These are phyloP conservation scores for Brassica juncea DNA, from an alignment of 345 rosid species.

Conservation along the genomic window DNA sequence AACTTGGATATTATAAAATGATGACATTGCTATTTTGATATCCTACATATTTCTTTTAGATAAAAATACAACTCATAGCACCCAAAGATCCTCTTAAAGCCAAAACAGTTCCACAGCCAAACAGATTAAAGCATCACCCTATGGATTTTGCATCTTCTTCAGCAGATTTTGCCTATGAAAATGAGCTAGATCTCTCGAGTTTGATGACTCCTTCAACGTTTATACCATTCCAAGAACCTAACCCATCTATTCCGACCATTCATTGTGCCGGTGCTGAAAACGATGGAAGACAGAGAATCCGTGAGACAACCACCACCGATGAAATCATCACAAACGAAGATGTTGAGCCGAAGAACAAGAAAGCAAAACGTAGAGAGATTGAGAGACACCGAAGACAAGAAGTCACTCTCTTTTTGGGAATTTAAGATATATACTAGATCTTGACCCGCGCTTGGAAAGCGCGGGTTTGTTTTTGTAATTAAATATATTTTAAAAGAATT, in stretches of 20 bases:
- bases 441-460: too few species aligned
- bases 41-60: too few species aligned
- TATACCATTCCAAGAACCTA: conserved; percentile 24
- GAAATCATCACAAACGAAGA: background rate
- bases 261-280: background rate
- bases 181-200: conserved; percentile 20
- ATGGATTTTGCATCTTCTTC: conserved; percentile 28
- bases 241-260: background rate
- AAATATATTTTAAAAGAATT: too few species aligned
- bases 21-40: background rate
- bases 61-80: background rate
- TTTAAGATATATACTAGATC: conserved; percentile 13
- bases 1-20: background rate
- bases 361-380: conserved; percentile 25
- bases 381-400: conserved; percentile 36
- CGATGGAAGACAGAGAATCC: background rate
- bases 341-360: conserved; percentile 15
- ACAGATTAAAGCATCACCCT: background rate
- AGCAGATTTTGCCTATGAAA: conserved; percentile 9
- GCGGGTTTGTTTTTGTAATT: too few species aligned
- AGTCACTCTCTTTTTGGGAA: conserved; percentile 19
- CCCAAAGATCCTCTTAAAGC: background rate
- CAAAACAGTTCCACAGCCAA: background rate
- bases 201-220: conserved; percentile 19
- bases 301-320: background rate